A percentile compares a stretch with the other conserved stretches of the same genome.
Evolutionary conservation across 2,329 filamentous ascomycete genomes (phyloP).

Genomic region (Didymella lethalis): DNA sequence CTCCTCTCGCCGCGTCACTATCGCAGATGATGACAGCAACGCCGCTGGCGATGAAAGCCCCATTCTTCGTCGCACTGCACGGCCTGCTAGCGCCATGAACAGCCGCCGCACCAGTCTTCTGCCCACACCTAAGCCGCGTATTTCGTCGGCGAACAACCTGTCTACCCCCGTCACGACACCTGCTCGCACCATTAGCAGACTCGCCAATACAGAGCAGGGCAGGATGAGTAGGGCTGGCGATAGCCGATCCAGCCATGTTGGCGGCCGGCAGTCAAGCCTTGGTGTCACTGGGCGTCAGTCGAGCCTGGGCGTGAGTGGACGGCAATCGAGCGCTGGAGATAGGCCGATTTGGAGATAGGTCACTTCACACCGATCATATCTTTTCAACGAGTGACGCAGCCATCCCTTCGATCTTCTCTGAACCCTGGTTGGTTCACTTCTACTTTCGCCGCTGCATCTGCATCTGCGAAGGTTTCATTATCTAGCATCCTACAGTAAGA

Average conservation of each 20-base stretch:
- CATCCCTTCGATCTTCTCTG: neutral
- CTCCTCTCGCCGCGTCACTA: constrained; percentile 37
- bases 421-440: constrained; percentile 13
- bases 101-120: constrained; percentile 44
- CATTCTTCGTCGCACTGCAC: constrained; percentile 34
- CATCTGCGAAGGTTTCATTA: neutral
- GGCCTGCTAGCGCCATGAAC: constrained; percentile 42
- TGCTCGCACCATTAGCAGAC: constrained; percentile 34
- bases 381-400: constrained; percentile 12
- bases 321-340: constrained; percentile 31
- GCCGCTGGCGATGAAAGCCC: constrained; percentile 42
- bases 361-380: constrained; percentile 20
- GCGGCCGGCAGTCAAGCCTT: constrained; percentile 35
- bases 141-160: constrained; percentile 31
- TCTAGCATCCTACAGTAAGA: constrained; percentile 6
- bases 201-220: constrained; percentile 37
- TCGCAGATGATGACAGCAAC: constrained; percentile 30
- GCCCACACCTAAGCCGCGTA: constrained; percentile 39
- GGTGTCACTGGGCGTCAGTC: constrained; percentile 24
- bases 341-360: constrained; percentile 38
- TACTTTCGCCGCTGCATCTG: neutral
- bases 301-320: constrained; percentile 28
- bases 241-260: constrained; percentile 36
- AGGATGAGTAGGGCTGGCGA: constrained; percentile 33
- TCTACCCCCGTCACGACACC: constrained; percentile 24